Evolutionary conservation across 2,329 filamentous ascomycete species (phyloP).

Genomic region (Sphaerulina vaccinii): DNA sequence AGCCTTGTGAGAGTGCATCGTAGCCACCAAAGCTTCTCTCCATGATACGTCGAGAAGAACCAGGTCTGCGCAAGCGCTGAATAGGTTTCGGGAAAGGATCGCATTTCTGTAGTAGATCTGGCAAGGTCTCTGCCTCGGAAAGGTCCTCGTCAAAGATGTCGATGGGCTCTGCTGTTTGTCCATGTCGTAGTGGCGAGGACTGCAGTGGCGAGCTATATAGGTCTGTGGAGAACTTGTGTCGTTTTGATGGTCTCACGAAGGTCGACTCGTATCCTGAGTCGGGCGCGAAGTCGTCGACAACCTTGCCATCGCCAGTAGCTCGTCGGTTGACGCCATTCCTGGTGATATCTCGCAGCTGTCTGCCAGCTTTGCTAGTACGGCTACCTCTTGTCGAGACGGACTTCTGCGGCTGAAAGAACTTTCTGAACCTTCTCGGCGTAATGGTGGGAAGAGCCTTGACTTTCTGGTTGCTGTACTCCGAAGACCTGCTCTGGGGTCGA

Average conservation of each 20-base stretch:
- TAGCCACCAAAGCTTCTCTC: conserved; percentile 49
- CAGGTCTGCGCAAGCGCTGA: conserved; percentile 39
- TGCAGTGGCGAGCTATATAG: conserved; percentile 49
- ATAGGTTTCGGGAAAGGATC: conserved; percentile 46
- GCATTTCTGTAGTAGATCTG: conserved; percentile 42
- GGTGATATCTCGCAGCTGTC: conserved; percentile 52
- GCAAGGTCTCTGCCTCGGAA: conserved; percentile 39
- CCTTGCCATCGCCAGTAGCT: conserved; percentile 6
- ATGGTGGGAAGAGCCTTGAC: conserved; percentile 50
- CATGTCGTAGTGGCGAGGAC: conserved; percentile 49
- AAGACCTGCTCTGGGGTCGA: conserved; percentile 15
- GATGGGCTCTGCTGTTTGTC: conserved; percentile 22
- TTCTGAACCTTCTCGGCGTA: conserved; percentile 52
- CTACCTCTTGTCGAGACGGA: conserved; percentile 32
- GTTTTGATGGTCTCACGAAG: conserved; percentile 28
- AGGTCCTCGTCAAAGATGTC: conserved; percentile 27
- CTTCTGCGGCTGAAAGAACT: conserved; percentile 52
- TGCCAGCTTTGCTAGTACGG: conserved; percentile 41
- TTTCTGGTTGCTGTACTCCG: conserved; percentile 36
- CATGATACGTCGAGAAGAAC: conserved; percentile 41
- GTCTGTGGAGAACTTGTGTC: conserved; percentile 36
- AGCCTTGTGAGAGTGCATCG: conserved; percentile 42
- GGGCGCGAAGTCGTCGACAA: conserved; percentile 21
- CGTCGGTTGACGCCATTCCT: conserved; percentile 45
- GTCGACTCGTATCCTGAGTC: conserved; percentile 28